These are phyloP conservation scores for Leccinum fuscescens DNA, from an alignment of 1,284 basidiomycete genomes.

Conservation along the genomic window DNA sequence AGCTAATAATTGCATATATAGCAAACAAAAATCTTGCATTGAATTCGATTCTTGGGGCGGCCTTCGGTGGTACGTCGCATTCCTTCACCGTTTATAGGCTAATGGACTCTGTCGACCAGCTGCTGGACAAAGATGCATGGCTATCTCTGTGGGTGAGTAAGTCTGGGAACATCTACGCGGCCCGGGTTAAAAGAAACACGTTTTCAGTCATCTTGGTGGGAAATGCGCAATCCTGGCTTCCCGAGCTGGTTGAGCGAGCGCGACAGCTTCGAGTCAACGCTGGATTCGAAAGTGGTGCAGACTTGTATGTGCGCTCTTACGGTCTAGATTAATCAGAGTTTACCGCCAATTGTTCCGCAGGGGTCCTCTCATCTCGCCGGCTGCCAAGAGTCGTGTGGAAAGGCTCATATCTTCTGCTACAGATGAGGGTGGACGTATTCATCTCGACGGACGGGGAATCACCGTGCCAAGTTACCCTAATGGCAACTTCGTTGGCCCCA, in stretches of 20 bases:
- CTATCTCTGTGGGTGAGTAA: slow-evolving; percentile 77
- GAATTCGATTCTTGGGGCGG: slow-evolving; percentile 92
- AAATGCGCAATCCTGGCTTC: slow-evolving; percentile 78
- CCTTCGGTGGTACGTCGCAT: slow-evolving; percentile 76
- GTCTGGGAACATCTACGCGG: slow-evolving; percentile 16
- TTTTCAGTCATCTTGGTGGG: slow-evolving; percentile 78
- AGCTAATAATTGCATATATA: slow-evolving; percentile 31
- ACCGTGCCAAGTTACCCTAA: slow-evolving; percentile 76
- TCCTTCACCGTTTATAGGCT: slow-evolving; percentile 30
- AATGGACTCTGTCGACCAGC: slow-evolving; percentile 57
- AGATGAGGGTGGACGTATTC: slow-evolving; percentile 84
- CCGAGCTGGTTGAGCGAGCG: slow-evolving; percentile 84
- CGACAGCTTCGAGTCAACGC: slow-evolving; percentile 81
- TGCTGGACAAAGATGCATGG: slow-evolving; percentile 97
- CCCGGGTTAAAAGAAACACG: slow-evolving; percentile 5
- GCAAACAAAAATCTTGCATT: slow-evolving; percentile 94
- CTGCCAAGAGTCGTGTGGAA: slow-evolving; percentile 79
- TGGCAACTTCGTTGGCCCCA: slow-evolving; percentile 96
- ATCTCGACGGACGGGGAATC: slow-evolving; percentile 81
- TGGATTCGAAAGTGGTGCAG: slow-evolving; percentile 86
- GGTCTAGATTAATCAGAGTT: neutral
- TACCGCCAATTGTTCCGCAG: slow-evolving; percentile 40
- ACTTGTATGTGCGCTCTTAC: slow-evolving; percentile 63
- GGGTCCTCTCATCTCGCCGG: slow-evolving; percentile 91
- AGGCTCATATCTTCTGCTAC: slow-evolving; percentile 79